Conservation (phyloP, 768 basidiomycete species). For the Collybiopsis luxurians region DNA sequence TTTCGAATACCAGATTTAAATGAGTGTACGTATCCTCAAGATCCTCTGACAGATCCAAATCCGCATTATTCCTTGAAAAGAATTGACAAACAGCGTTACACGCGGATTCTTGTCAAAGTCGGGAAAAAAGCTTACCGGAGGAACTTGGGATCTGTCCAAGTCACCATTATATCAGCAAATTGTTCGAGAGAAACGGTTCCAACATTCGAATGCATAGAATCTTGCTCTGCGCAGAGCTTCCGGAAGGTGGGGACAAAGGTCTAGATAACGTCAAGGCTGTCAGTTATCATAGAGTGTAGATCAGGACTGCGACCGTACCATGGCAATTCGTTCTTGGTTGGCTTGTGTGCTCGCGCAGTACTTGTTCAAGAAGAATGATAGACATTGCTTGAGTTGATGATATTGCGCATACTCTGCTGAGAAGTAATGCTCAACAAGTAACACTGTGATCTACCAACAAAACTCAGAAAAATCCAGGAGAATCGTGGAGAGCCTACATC, state of each 20-base stretch:
- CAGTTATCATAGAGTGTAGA: not conserved
- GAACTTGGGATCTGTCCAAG: constrained; percentile 69
- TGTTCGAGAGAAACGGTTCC: constrained; percentile 42
- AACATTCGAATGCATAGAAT: constrained; percentile 47
- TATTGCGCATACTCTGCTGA: constrained; percentile 80
- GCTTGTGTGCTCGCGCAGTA: constrained; percentile 74
- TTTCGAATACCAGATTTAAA: constrained; percentile 51
- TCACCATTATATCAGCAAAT: constrained; percentile 42
- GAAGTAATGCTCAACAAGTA: constrained; percentile 54
- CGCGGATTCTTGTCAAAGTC: constrained; percentile 18
- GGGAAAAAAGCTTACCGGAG: constrained; percentile 16
- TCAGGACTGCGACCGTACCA: constrained; percentile 37
- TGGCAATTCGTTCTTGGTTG: constrained; percentile 79
- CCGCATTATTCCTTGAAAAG: not conserved
- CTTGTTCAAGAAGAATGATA: constrained; percentile 82
- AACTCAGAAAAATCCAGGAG: constrained; percentile 14
- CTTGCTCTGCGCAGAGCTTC: constrained; percentile 43
- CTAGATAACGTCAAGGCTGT: not conserved
- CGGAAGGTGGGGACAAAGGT: constrained; percentile 43
- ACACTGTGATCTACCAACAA: constrained; percentile 35
- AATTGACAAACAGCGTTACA: constrained; percentile 27
- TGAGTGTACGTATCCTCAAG: constrained; percentile 23
- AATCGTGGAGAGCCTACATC: constrained; percentile 39
- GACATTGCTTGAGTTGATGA: constrained; percentile 78
- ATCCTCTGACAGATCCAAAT: constrained; percentile 12